A percentile compares a stretch with the other conserved stretches of the same genome.
Conservation (phyloP, 192 early-diverging fungal species). For the Spinellus fusiger region DNA sequence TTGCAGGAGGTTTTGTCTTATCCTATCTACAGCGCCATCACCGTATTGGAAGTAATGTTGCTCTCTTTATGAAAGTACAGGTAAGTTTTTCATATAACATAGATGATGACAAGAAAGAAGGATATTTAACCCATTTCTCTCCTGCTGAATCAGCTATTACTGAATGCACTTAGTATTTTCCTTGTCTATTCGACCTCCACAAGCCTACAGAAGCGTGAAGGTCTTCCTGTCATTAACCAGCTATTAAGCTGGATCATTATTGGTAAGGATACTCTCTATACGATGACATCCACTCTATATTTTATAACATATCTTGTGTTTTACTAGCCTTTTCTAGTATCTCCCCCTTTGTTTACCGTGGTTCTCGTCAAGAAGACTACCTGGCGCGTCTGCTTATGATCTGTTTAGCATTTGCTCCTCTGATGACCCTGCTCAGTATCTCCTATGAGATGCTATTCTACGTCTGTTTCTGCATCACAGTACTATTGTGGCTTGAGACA, state of each 20-base stretch:
- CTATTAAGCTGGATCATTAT: constrained; percentile 59
- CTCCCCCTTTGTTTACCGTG: constrained; percentile 60
- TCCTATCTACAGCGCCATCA: background rate
- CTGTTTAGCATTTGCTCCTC: constrained; percentile 81
- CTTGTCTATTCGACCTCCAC: constrained; percentile 58
- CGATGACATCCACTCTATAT: background rate
- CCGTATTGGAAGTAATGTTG: constrained; percentile 1
- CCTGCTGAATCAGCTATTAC: constrained; percentile 1
- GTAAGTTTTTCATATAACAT: no score
- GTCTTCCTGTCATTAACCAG: constrained; percentile 67
- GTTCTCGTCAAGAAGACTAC: constrained; percentile 61
- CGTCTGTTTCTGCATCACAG: constrained; percentile 65
- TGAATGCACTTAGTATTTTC: constrained; percentile 49
- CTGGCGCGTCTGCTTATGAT: constrained; percentile 75
- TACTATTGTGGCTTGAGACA: constrained; percentile 72
- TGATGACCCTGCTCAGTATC: constrained; percentile 83
- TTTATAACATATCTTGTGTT: background rate
- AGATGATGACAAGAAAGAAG: background rate
- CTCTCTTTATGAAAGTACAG: background rate
- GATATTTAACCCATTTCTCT: background rate
- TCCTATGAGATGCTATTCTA: constrained; percentile 91
- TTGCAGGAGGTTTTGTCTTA: constrained; percentile 13
- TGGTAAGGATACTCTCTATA: constrained; percentile 29
- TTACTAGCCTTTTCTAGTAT: constrained; percentile 39
- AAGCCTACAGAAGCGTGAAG: constrained; percentile 49